Conservation (phyloP, 805 yeast genomes). For the Zygosaccharomyces siamensis region DNA sequence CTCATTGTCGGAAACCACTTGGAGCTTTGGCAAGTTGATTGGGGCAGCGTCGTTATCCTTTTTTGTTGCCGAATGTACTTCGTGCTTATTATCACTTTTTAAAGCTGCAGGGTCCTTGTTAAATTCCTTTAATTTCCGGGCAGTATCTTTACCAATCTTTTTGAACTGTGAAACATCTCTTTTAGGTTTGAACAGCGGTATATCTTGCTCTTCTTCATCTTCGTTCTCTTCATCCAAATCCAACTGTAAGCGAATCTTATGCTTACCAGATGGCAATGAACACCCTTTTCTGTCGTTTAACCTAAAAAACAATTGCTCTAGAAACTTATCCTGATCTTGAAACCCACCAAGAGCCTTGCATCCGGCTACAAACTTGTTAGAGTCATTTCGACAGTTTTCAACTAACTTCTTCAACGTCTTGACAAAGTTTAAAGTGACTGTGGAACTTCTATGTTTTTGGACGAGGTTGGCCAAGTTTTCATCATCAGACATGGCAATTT, state of each 20-base stretch:
- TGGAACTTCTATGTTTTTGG: constrained; percentile 20
- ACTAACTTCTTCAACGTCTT: constrained; percentile 20
- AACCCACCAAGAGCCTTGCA: constrained; percentile 29
- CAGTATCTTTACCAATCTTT: constrained; percentile 21
- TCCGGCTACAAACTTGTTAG: constrained; percentile 17
- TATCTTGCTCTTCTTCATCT: not conserved
- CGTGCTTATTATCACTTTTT: not conserved
- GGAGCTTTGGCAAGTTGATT: not conserved
- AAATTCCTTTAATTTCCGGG: constrained; percentile 20
- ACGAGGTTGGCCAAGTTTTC: constrained; percentile 12
- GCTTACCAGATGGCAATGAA: not conserved
- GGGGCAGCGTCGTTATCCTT: not conserved
- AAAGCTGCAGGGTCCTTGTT: not conserved
- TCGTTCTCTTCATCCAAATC: constrained; percentile 5
- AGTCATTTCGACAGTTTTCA: constrained; percentile 12
- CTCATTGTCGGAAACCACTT: constrained; percentile 1
- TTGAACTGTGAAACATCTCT: constrained; percentile 14
- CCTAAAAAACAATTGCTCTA: constrained; percentile 11
- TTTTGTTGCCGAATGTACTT: not conserved
- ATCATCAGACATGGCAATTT: constrained; percentile 6
- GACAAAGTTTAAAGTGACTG: constrained; percentile 24
- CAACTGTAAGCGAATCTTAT: not conserved
- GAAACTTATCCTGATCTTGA: constrained; percentile 16
- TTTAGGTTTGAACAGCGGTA: not conserved
- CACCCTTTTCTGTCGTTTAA: not conserved